Percentiles rank a stretch among this genome's conserved stretches.
These are phyloP conservation scores for Phytophthora tentaculata DNA, from an alignment of 352 stramenopile genomes.

Conservation along the genomic window DNA sequence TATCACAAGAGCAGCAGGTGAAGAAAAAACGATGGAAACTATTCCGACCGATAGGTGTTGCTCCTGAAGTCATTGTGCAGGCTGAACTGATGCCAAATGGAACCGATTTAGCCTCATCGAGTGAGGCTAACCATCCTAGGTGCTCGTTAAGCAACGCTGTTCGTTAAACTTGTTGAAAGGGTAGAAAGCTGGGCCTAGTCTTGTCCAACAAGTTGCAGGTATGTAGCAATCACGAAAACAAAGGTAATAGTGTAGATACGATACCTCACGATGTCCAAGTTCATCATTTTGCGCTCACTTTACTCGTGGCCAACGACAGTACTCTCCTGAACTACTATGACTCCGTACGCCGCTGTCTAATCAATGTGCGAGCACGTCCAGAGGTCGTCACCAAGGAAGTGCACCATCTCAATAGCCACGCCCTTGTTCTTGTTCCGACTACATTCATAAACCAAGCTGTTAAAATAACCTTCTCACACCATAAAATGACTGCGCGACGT, in stretches of 20 bases:
- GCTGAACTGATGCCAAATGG: neutral
- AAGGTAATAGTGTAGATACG: no score
- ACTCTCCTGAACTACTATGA: neutral
- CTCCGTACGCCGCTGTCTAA: conserved; percentile 32
- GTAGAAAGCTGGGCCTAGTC: no score
- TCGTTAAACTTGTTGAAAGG: no score
- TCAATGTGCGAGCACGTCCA: conserved; percentile 90
- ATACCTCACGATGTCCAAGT: no score
- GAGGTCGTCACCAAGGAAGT: conserved; percentile 98
- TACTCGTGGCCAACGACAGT: no score
- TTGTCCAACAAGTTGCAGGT: no score
- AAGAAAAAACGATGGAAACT: neutral
- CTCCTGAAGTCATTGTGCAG: neutral
- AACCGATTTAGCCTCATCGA: neutral
- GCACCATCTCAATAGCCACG: conserved; percentile 95
- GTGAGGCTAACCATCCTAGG: neutral
- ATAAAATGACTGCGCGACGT: conserved; percentile 19
- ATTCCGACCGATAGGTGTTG: neutral
- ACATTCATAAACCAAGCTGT: neutral
- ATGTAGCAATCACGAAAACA: no score
- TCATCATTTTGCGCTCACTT: no score
- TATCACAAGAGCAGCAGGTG: neutral
- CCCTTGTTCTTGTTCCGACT: conserved; percentile 96
- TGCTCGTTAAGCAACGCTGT: no score
- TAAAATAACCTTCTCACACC: neutral